A percentile compares a stretch with the other conserved stretches of the same genome.
phyloP scores from a whole-genome alignment of 108 stramenopile species.

The Skeletonema costatum region DNA sequence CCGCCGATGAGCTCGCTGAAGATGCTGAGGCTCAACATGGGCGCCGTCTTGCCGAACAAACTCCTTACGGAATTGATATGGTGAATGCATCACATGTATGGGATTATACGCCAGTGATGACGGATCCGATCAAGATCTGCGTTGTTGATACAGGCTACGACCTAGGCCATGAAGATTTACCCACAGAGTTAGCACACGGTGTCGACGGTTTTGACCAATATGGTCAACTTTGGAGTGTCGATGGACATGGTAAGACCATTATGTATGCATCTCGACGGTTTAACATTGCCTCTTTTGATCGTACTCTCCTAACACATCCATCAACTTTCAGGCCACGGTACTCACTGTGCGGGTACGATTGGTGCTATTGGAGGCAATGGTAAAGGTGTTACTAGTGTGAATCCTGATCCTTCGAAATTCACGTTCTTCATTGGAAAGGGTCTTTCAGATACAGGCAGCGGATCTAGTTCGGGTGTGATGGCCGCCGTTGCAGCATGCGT shows the following conservation, averaged over 20 bases:
- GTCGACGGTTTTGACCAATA: conserved; percentile 15
- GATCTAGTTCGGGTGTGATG: conserved; percentile 40
- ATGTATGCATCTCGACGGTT: not conserved
- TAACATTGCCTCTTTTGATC: not conserved
- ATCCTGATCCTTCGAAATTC: conserved; percentile 12
- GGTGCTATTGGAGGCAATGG: conserved; percentile 40
- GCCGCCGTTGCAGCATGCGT: conserved; percentile 47
- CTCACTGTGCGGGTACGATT: conserved; percentile 47
- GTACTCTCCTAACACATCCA: too few species aligned
- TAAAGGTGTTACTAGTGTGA: conserved; percentile 9
- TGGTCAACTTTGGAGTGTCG: too few species aligned
- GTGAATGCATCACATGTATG: conserved; percentile 40
- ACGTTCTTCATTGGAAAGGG: conserved; percentile 49
- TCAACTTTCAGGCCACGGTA: conserved; percentile 37
- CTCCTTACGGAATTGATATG: conserved; percentile 50
- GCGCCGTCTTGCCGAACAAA: conserved; percentile 14
- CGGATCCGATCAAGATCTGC: too few species aligned
- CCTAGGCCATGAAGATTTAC: conserved; percentile 50
- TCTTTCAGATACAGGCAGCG: conserved; percentile 34
- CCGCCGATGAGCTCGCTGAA: too few species aligned
- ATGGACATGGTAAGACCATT: too few species aligned
- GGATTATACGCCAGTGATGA: not conserved
- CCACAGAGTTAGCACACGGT: not conserved
- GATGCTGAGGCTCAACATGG: too few species aligned
- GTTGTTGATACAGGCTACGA: too few species aligned